Conservation (phyloP, 305 asterid species). For the Plantago rigida region DNA sequence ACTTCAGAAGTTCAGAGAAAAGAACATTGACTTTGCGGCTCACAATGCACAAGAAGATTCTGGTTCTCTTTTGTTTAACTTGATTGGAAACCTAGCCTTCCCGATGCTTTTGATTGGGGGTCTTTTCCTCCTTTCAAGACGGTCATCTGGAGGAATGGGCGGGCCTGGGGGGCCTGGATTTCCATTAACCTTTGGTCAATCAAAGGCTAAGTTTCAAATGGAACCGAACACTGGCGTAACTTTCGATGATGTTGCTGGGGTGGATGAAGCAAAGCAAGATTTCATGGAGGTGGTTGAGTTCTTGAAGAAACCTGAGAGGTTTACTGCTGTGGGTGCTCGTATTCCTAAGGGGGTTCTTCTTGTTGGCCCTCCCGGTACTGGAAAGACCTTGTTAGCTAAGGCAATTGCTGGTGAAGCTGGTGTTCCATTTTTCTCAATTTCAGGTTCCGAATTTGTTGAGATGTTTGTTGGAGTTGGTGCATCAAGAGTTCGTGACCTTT, state of each 20-base stretch:
- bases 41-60: conserved; percentile 89
- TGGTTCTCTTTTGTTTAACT: conserved; percentile 62
- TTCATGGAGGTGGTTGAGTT: conserved; percentile 95
- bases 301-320: conserved; percentile 84
- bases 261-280: conserved; percentile 97
- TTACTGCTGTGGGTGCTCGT: conserved; percentile 89
- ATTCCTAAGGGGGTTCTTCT: conserved; percentile 95
- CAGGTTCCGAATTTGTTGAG: conserved; percentile 94
- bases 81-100: conserved; percentile 78
- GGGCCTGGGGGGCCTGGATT: conserved; percentile 91
- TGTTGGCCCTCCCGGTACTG: conserved; percentile 92
- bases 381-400: conserved; percentile 81
- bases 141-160: conserved; percentile 88
- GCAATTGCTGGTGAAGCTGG: conserved; percentile 98
- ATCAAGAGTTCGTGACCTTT: conserved; percentile 85
- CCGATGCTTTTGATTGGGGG: conserved; percentile 80
- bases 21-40: conserved; percentile 83
- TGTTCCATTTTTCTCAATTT: conserved; percentile 84
- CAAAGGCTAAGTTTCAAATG: conserved; percentile 91
- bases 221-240: conserved; percentile 93
- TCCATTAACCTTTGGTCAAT: conserved; percentile 66
- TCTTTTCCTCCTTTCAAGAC: conserved; percentile 77
- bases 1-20: conserved; percentile 83
- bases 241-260: conserved; percentile 90
- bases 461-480: conserved; percentile 97